These are phyloP conservation scores for Phytophthora podocarpi DNA, from an alignment of 352 stramenopile genomes.

Conservation along the genomic window DNA sequence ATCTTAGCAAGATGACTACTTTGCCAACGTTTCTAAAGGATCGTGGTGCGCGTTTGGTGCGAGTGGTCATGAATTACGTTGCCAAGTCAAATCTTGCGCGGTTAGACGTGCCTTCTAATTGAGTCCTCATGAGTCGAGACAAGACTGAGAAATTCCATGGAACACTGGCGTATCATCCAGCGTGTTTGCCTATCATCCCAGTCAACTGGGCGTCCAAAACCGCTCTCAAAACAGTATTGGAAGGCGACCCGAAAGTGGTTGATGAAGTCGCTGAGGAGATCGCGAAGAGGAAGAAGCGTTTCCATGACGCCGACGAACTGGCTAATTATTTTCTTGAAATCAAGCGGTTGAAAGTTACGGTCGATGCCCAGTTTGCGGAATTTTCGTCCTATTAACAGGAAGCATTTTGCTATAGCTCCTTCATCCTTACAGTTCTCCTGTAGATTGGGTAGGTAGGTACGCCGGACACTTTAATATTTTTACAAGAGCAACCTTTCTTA, in stretches of 20 bases:
- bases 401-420: too few relatives aligned
- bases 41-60: conserved; percentile 5
- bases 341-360: conserved; percentile 1
- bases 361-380: not conserved
- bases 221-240: conserved; percentile 24
- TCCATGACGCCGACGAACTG: conserved; percentile 3
- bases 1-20: conserved; percentile 15
- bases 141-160: conserved; percentile 33
- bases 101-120: not conserved
- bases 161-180: conserved; percentile 38
- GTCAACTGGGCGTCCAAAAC: conserved; percentile 34
- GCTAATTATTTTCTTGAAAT: not conserved
- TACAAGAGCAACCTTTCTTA: too few relatives aligned
- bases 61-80: conserved; percentile 15
- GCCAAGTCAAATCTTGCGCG: not conserved
- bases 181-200: conserved; percentile 32
- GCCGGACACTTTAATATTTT: too few relatives aligned
- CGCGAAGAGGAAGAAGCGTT: not conserved
- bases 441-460: too few relatives aligned
- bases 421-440: too few relatives aligned
- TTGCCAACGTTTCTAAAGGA: conserved; percentile 1
- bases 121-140: conserved; percentile 25
- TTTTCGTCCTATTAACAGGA: conserved; percentile 7
- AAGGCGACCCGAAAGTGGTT: not conserved
- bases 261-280: conserved; percentile 6